phyloP scores from a whole-genome alignment of 345 rosid species.

The Camelina sativa region DNA sequence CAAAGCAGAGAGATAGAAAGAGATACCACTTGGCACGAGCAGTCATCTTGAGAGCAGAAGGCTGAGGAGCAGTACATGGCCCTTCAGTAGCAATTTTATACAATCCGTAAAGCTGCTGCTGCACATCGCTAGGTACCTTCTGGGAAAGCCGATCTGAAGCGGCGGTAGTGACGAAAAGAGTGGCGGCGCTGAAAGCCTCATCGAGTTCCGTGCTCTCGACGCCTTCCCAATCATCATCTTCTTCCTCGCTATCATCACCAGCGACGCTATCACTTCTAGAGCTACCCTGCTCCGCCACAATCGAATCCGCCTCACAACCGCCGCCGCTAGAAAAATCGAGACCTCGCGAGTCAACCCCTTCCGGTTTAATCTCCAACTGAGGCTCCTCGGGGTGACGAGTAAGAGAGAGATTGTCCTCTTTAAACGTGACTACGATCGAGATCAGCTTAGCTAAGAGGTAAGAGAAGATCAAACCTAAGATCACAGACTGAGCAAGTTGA shows the following conservation, averaged over 20 bases:
- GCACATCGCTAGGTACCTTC: slow-evolving; percentile 65
- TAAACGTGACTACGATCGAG: slow-evolving; percentile 79
- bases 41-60: slow-evolving; percentile 87
- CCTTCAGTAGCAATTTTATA: slow-evolving; percentile 94
- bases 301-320: slow-evolving; percentile 55
- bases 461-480: slow-evolving; percentile 81
- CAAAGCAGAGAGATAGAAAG: background rate
- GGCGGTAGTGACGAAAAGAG: slow-evolving; percentile 72
- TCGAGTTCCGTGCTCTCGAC: slow-evolving; percentile 94
- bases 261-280: slow-evolving; percentile 61
- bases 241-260: slow-evolving; percentile 49
- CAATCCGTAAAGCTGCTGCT: slow-evolving; percentile 83
- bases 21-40: slow-evolving; percentile 92
- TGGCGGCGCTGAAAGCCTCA: slow-evolving; percentile 85
- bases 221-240: slow-evolving; percentile 87
- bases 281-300: slow-evolving; percentile 81
- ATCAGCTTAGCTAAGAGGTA: slow-evolving; percentile 92
- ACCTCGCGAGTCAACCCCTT: slow-evolving; percentile 41
- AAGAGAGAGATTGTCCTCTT: slow-evolving; percentile 70
- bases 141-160: slow-evolving; percentile 66
- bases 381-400: slow-evolving; percentile 46
- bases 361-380: slow-evolving; percentile 34
- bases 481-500: slow-evolving; percentile 68
- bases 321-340: slow-evolving; percentile 20
- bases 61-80: slow-evolving; percentile 82